Evolutionary conservation across 768 basidiomycete species (phyloP).

Genomic region (Boletus rubroflammeus): DNA sequence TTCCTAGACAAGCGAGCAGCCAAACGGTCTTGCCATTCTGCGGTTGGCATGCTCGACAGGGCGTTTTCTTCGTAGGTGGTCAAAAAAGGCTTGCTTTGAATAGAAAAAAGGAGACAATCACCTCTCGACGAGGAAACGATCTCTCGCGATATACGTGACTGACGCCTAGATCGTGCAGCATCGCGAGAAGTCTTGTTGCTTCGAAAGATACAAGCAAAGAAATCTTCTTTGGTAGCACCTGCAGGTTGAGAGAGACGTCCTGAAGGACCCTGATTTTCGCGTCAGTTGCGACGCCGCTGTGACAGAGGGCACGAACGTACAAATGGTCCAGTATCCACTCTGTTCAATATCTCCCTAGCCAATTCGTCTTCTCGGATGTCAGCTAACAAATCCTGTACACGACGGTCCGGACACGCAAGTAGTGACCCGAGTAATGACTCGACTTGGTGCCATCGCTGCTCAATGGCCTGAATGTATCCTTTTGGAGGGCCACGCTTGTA

Average conservation of each 20-base stretch:
- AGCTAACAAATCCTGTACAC: slow-evolving; percentile 57
- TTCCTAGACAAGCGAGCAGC: slow-evolving; percentile 48
- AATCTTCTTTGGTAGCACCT: slow-evolving; percentile 71
- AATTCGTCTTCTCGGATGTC: slow-evolving; percentile 70
- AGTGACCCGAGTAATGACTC: slow-evolving; percentile 86
- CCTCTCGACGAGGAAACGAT: slow-evolving; percentile 73
- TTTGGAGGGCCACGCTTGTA: slow-evolving; percentile 84
- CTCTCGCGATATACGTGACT: slow-evolving; percentile 75
- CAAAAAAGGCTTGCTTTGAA: background rate
- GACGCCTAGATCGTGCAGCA: slow-evolving; percentile 59
- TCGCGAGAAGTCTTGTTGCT: slow-evolving; percentile 55
- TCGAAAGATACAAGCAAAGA: slow-evolving; percentile 69
- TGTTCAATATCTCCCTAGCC: slow-evolving; percentile 69
- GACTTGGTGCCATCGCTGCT: slow-evolving; percentile 88
- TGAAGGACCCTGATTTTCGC: slow-evolving; percentile 54
- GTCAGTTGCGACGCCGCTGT: slow-evolving; percentile 4
- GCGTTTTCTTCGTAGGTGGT: slow-evolving; percentile 43
- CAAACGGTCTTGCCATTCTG: slow-evolving; percentile 77
- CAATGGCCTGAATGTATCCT: slow-evolving; percentile 91
- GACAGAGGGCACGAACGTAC: slow-evolving; percentile 38
- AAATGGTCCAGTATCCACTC: slow-evolving; percentile 80
- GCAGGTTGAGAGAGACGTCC: slow-evolving; percentile 59
- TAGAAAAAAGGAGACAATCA: slow-evolving; percentile 16
- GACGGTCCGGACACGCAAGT: slow-evolving; percentile 64
- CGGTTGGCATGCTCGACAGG: slow-evolving; percentile 60